phyloP scores from a whole-genome alignment of 495 filamentous ascomycete species.

The Neurospora sp. region DNA sequence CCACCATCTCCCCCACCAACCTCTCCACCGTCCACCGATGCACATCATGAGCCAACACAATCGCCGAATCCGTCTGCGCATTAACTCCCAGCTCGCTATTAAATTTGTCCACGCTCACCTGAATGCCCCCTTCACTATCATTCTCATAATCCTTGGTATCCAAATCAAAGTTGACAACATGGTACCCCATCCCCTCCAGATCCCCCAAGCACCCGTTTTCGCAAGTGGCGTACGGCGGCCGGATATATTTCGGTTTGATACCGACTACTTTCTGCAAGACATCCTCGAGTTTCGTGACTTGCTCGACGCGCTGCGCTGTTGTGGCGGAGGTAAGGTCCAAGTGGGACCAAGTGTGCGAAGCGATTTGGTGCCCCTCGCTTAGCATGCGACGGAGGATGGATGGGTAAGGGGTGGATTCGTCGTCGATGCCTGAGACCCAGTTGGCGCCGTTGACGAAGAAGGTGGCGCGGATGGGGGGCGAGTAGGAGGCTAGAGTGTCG shows the following conservation, averaged over 20 bases:
- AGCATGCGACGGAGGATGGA: conserved; percentile 20
- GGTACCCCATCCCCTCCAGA: conserved; percentile 26
- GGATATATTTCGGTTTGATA: conserved; percentile 32
- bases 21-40: conserved; percentile 24
- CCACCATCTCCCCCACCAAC: conserved; percentile 25
- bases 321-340: conserved; percentile 19
- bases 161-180: conserved; percentile 33
- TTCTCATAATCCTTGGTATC: conserved; percentile 35
- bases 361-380: conserved; percentile 23
- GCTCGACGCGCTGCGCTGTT: conserved; percentile 6
- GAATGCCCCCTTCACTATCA: conserved; percentile 11
- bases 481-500: conserved; percentile 16
- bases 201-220: conserved; percentile 14
- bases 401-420: conserved; percentile 26
- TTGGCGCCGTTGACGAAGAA: conserved; percentile 68
- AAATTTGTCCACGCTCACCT: conserved; percentile 17
- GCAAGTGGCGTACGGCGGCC: conserved; percentile 32
- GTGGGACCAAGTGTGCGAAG: conserved; percentile 29
- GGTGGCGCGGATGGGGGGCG: conserved; percentile 51
- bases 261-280: conserved; percentile 24
- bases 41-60: conserved; percentile 31
- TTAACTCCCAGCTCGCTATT: conserved; percentile 11
- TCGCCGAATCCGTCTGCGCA: conserved; percentile 9
- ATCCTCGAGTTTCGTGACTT: conserved; percentile 23
- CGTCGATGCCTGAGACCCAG: conserved; percentile 44